Base-by-base conservation (phyloP, 495 filamentous ascomycete species). In the Monascus purpureus region DNA sequence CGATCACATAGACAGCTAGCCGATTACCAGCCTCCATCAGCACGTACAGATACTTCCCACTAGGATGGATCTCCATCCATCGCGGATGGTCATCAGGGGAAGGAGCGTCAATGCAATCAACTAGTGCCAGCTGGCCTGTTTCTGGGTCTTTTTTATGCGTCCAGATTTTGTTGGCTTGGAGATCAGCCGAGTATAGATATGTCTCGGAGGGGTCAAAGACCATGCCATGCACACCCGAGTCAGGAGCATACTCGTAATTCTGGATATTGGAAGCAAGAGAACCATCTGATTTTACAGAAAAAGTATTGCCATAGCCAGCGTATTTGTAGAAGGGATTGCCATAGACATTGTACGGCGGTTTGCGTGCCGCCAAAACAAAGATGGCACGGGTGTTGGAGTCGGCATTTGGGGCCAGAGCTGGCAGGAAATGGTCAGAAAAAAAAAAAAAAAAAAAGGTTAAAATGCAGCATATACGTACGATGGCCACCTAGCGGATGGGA, bases 1-100 rank as follows among this genome's bases (percentile, higher is more conserved):
- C 79, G 52, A 87, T 76, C 39, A 82, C 70, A 51, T 90, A 90
- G 36, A 81, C 77, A 42, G 67, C 80, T 32, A 90, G 52, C 32
- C 73, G 67, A 56, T 90, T 90, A 34, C 81, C 82, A 13, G 77
- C 76, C 55, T 90, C 82, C 80, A 86, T 90, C 33, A 90, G 66
- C 8, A 69, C 81, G 52, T 87, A 90, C 22, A 90, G 56, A 55
- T 85, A 83, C 39, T 75, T 70, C 30, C 78, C 80, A 20, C 65
- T 68, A 2, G 74, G 74, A 53, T 84, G 77, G 49, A 87, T 77
- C 41, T 77, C 81, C 13, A 86, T 78, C 82, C 82, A 90, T 40
- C 82, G 72, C 6, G 82, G 82, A 48, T 86, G 82, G 51, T 87
- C 81, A 29, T 62, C 66, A 12, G 73, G 53, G 22, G 61, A 60